These are phyloP conservation scores for Fagopyrum homotropicum DNA, from an alignment of 148 eudicot genomes.

Conservation along the genomic window DNA sequence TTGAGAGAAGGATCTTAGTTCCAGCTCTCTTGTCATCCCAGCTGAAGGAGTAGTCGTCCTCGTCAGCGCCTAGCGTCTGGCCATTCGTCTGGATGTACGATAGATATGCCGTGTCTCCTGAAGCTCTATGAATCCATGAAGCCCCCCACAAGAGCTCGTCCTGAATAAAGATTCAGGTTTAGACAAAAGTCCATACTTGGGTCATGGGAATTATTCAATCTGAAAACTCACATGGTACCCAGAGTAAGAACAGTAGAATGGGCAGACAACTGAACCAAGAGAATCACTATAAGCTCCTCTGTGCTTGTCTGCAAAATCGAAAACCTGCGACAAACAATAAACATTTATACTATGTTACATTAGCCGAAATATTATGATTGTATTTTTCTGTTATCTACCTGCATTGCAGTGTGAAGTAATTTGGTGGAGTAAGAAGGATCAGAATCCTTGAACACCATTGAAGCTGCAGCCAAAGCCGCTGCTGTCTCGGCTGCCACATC, in stretches of 20 bases:
- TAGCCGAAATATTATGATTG: background rate
- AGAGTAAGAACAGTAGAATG: constrained; percentile 85
- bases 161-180: constrained; percentile 18
- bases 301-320: constrained; percentile 66
- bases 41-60: constrained; percentile 66
- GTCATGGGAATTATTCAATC: too few relatives aligned
- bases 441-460: constrained; percentile 67
- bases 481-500: constrained; percentile 96
- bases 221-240: constrained; percentile 53
- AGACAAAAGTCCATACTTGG: too few relatives aligned
- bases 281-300: constrained; percentile 79
- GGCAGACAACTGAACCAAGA: constrained; percentile 61
- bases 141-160: constrained; percentile 95
- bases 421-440: constrained; percentile 65
- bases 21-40: constrained; percentile 90
- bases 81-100: constrained; percentile 70
- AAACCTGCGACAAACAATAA: constrained; percentile 36
- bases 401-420: constrained; percentile 47
- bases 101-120: constrained; percentile 44
- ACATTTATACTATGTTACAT: background rate
- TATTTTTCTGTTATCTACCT: constrained; percentile 21
- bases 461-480: constrained; percentile 84
- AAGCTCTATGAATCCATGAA: constrained; percentile 79
- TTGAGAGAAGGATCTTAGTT: constrained; percentile 67
- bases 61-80: constrained; percentile 60